Base-by-base conservation (phyloP, 1,139 yeast species). In the Arxiozyma telluris region DNA sequence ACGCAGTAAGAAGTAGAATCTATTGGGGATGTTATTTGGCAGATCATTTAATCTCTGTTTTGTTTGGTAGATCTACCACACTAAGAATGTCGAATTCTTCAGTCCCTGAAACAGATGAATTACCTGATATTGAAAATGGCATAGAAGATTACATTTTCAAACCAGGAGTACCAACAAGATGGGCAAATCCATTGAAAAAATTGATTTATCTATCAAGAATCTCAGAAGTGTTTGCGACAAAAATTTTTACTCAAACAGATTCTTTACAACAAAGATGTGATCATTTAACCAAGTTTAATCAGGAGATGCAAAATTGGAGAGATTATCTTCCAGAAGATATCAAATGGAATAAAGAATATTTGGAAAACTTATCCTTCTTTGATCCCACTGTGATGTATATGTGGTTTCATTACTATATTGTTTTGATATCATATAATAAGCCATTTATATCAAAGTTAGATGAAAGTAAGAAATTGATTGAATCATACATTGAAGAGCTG, bases 1-100 rank as follows among this genome's bases (percentile, higher is more conserved):
- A 77, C 22, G 79, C 78, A 47, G 81, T 81, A 50, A 71, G 83
- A 61, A 75, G 81, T 53, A 68, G 86, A 58, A 78, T 81, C 15
- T 81, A 78, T 62, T 81, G 86, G 86, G 85, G 86, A 3, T 75
- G 82, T 51, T 81, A 78, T 59, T 72, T 81, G 61, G 83, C 83
- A 17, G 86, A 81, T 61, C 83, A 80, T 61, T 76, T 81, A 59
- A 77, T 81, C 41, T 74, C 82, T 59, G 68, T 81, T 51, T 67
- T 81, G 18, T 67, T 80, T 53, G 85, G 85, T 2, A 66, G 85
- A 52, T 83, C 84, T 0, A 76, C 82, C 0, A 66, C 78, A 3
- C 68, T 81, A 55, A 77, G 80, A 57, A 64, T 77, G 53, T 74
- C 78, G 18, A 84, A 81, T 61, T 78, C 84, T 0, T 74, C 83